Evolutionary conservation across 164 flowering plant genomes (phyloP).

Genomic region (Magnolia kwangsiensis): DNA sequence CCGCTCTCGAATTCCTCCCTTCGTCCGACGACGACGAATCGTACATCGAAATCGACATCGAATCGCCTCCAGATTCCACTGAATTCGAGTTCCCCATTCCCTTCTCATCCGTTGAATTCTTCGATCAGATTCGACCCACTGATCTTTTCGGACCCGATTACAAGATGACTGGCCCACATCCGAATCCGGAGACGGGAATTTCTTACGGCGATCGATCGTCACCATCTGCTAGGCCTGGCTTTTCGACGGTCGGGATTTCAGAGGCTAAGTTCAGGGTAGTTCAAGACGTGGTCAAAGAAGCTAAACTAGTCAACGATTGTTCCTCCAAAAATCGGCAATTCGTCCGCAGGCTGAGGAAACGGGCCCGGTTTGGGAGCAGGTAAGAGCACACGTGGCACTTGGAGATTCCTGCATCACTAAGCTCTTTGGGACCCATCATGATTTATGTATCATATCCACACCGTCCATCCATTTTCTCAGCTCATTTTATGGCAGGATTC

Average conservation of each 20-base stretch:
- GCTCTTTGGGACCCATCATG: too few relatives aligned
- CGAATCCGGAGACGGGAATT: not conserved
- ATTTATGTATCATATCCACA: too few relatives aligned
- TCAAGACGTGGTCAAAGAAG: not conserved
- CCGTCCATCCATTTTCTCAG: too few relatives aligned
- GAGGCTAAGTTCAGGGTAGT: not conserved
- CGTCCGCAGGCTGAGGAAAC: not conserved
- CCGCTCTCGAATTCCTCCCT: not conserved
- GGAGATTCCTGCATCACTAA: too few relatives aligned
- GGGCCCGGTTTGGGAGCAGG: not conserved
- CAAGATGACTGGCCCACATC: not conserved
- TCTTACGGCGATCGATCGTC: not conserved
- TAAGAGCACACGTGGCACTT: not conserved
- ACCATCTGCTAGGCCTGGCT: not conserved
- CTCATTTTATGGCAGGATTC: too few relatives aligned
- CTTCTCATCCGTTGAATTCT: conserved; percentile 19
- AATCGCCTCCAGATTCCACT: not conserved
- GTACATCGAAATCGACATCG: conserved; percentile 32
- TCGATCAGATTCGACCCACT: not conserved
- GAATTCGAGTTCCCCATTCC: conserved; percentile 26
- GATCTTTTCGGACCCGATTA: not conserved
- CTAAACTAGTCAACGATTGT: not conserved
- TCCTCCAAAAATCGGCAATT: not conserved
- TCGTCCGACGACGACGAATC: conserved; percentile 15
- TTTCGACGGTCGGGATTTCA: not conserved